A percentile compares a stretch with the other conserved stretches of the same genome.
phyloP scores from a whole-genome alignment of 306 rosid species.

The Alnus glutinosa region DNA sequence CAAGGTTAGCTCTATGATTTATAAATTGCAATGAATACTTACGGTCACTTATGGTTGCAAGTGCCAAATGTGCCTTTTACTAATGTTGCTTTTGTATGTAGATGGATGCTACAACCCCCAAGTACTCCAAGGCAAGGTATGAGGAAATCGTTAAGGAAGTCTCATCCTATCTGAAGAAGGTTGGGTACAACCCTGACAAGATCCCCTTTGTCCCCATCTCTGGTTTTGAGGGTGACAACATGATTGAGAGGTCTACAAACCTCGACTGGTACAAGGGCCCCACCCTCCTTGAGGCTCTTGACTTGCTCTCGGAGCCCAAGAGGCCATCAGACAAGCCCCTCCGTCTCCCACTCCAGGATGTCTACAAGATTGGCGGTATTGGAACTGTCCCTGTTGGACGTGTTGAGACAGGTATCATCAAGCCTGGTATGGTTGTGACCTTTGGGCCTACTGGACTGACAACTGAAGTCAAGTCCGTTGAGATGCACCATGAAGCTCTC shows the following conservation, averaged over 20 bases:
- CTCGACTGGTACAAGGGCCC: slow-evolving; percentile 48
- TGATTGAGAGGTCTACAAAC: slow-evolving; percentile 41
- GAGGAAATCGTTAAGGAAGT: slow-evolving; percentile 43
- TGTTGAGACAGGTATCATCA: slow-evolving; percentile 39
- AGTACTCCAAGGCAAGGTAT: slow-evolving; percentile 42
- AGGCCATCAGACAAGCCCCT: slow-evolving; percentile 45
- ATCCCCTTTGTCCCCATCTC: slow-evolving; percentile 43
- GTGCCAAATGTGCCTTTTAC: background rate
- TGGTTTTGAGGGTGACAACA: slow-evolving; percentile 46
- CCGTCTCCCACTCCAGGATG: slow-evolving; percentile 39
- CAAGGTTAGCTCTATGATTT: slow-evolving; percentile 21
- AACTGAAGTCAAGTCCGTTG: slow-evolving; percentile 52
- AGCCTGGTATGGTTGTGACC: slow-evolving; percentile 39
- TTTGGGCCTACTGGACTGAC: slow-evolving; percentile 38
- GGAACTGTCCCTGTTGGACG: slow-evolving; percentile 47
- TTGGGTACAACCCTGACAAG: slow-evolving; percentile 41
- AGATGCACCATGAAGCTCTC: slow-evolving; percentile 47
- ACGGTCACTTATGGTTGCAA: background rate
- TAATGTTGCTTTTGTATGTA: background rate
- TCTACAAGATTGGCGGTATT: slow-evolving; percentile 44
- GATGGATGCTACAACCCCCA: slow-evolving; percentile 48
- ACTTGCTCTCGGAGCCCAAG: slow-evolving; percentile 34
- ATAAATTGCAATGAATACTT: background rate
- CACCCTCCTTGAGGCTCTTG: slow-evolving; percentile 38
- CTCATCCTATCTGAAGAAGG: slow-evolving; percentile 38